phyloP scores from a whole-genome alignment of 805 yeast genomes.

The Lachancea lanzarotensis region DNA sequence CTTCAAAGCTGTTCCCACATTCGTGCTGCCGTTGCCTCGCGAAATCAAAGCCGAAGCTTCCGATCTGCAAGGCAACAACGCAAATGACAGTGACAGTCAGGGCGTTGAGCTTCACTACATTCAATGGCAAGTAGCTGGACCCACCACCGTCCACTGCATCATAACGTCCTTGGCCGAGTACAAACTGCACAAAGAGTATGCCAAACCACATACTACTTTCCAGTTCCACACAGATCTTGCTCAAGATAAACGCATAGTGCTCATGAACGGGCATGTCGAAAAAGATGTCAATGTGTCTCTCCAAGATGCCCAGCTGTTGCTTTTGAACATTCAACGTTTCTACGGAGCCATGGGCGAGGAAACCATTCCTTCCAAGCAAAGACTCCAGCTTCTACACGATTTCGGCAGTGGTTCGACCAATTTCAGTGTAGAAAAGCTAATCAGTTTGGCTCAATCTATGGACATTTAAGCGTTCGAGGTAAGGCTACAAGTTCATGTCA shows the following conservation, averaged over 20 bases:
- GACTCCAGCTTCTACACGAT: slow-evolving; percentile 50
- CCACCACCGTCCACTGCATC: slow-evolving; percentile 78
- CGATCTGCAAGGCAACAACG: slow-evolving; percentile 31
- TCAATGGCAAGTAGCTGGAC: slow-evolving; percentile 89
- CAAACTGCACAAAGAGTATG: slow-evolving; percentile 83
- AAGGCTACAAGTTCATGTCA: too few relatives aligned
- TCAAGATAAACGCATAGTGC: slow-evolving; percentile 51
- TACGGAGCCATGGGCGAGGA: slow-evolving; percentile 59
- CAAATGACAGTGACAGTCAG: slow-evolving; percentile 19
- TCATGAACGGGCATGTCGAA: slow-evolving; percentile 86
- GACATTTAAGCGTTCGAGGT: slow-evolving; percentile 38
- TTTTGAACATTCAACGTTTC: slow-evolving; percentile 72
- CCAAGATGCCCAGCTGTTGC: slow-evolving; percentile 71
- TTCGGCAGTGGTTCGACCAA: slow-evolving; percentile 63
- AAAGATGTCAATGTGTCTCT: slow-evolving; percentile 57
- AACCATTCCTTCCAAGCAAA: slow-evolving; percentile 39
- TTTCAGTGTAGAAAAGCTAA: slow-evolving; percentile 63
- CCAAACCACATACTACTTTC: slow-evolving; percentile 91
- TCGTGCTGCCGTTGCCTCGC: slow-evolving; percentile 86
- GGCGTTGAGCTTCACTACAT: slow-evolving; percentile 81
- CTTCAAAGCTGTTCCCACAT: slow-evolving; percentile 71
- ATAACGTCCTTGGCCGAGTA: slow-evolving; percentile 88
- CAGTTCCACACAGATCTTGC: slow-evolving; percentile 77
- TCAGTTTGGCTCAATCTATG: slow-evolving; percentile 66
- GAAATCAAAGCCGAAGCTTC: slow-evolving; percentile 37